Evolutionary conservation across 768 basidiomycete species (phyloP).

Genomic region (Hydnomerulius pinastri): DNA sequence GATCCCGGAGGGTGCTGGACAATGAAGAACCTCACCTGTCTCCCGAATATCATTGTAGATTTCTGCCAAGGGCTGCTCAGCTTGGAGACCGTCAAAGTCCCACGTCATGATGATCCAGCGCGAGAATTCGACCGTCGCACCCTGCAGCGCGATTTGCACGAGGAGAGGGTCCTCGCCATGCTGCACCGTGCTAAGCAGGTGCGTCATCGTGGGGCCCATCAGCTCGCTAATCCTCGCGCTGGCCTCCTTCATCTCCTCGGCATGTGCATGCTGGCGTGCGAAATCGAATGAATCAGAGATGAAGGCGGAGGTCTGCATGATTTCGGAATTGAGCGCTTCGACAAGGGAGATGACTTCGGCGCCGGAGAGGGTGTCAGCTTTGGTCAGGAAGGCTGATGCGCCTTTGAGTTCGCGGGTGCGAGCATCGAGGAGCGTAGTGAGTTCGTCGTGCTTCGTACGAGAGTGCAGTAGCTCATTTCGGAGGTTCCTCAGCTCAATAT

Average conservation of each 20-base stretch:
- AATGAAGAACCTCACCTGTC: slow-evolving; percentile 46
- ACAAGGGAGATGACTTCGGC: slow-evolving; percentile 43
- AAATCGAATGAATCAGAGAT: slow-evolving; percentile 44
- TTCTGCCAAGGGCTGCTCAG: slow-evolving; percentile 29
- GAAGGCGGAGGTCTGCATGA: slow-evolving; percentile 46
- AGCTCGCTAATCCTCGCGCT: slow-evolving; percentile 30
- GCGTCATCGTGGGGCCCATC: slow-evolving; percentile 30
- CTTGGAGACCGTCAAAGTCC: slow-evolving; percentile 33
- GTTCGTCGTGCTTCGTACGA: slow-evolving; percentile 27
- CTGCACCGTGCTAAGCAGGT: slow-evolving; percentile 21
- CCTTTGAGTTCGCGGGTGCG: slow-evolving; percentile 43
- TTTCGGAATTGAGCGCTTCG: slow-evolving; percentile 48
- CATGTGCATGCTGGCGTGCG: slow-evolving; percentile 18
- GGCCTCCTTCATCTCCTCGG: slow-evolving; percentile 31
- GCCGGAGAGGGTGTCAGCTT: slow-evolving; percentile 44
- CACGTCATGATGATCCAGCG: slow-evolving; percentile 37
- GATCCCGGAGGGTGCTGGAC: background rate
- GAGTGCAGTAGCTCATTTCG: slow-evolving; percentile 29
- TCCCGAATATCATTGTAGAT: slow-evolving; percentile 44
- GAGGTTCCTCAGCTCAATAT: slow-evolving; percentile 25
- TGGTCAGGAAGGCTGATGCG: slow-evolving; percentile 45
- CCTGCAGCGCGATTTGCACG: slow-evolving; percentile 40
- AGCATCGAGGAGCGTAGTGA: slow-evolving; percentile 32
- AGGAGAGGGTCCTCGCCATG: slow-evolving; percentile 40
- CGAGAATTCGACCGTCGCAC: slow-evolving; percentile 32